A percentile compares a stretch with the other conserved stretches of the same genome.
Conservation (phyloP, 164 flowering plant genomes). For the Echeveria elegans region DNA sequence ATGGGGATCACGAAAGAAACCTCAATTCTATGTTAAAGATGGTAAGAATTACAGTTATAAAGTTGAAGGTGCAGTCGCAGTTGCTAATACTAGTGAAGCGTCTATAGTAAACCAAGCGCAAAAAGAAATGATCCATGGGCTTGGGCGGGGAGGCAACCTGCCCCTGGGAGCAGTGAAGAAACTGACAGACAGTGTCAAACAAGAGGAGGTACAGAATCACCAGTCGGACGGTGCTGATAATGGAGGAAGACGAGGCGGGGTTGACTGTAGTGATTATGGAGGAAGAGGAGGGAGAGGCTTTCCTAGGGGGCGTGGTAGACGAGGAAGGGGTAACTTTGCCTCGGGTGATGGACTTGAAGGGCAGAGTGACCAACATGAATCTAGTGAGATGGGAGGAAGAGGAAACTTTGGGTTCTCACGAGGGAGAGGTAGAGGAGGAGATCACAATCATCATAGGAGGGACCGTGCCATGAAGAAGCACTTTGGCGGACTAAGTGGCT, state of each 20-base stretch:
- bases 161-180: slow-evolving; percentile 64
- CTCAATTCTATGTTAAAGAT: slow-evolving; percentile 90
- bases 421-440: slow-evolving; percentile 37
- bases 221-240: slow-evolving; percentile 26
- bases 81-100: slow-evolving; percentile 60
- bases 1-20: slow-evolving; percentile 66
- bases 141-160: slow-evolving; percentile 86
- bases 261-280: slow-evolving; percentile 25
- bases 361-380: background rate
- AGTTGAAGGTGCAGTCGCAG: slow-evolving; percentile 79
- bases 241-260: no score
- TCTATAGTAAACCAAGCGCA: slow-evolving; percentile 48
- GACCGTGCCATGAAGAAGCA: slow-evolving; percentile 73
- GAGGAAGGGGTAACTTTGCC: slow-evolving; percentile 13
- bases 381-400: background rate
- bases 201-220: slow-evolving; percentile 19
- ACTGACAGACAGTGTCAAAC: slow-evolving; percentile 24
- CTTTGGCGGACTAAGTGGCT: slow-evolving; percentile 48
- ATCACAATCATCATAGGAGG: slow-evolving; percentile 44
- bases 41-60: slow-evolving; percentile 97
- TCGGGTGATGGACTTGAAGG: background rate
- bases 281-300: slow-evolving; percentile 33
- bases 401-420: background rate
- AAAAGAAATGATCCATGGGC: slow-evolving; percentile 66
- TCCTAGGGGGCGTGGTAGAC: slow-evolving; percentile 15